Evolutionary conservation across 805 yeast genomes (phyloP), one percentile per base, ranked within the genome.

Genomic region (Hanseniaspora guilliermondii): DNA sequence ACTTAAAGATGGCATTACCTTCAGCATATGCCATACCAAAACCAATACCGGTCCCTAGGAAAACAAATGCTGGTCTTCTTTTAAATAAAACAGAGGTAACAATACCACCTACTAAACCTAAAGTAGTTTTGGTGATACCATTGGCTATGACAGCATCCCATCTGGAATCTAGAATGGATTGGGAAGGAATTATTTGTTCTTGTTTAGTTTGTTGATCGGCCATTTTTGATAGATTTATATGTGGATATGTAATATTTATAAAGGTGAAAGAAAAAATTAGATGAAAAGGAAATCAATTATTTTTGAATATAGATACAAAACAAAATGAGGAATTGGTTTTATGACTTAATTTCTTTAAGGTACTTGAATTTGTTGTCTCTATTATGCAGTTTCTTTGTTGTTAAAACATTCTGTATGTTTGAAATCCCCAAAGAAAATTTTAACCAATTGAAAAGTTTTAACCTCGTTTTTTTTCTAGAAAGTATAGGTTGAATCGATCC

Each of bases 121-220:
- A 77, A 19, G 96, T 96, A 62, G 96, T 85, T 71, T 93, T 93
- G 62, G 93, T 95, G 59, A 93, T 74, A 58, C 94, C 81, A 73
- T 93, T 93, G 57, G 98, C 88, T 65, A 93, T 76, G 53, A 89
- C 97, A 60, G 88, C 85, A 70, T 93, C 99, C 98, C 98, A 93
- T 67, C 80, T 80, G 62, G 80, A 83, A 64, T 80, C 79, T 61
- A 80, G 70, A 60, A 80, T 76, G 62, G 78, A 76, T 65, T 75
- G 79, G 49, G 81, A 77, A 52, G 81, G 72, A 33, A 74, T 65
- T 49, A 68, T 62, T 57, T 71, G 64, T 33, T 56, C 52, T 41
- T 56, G 50, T 36, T 41, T 39, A 45, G 42, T 22, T 27, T 56
- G 38, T 59, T 60, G 58, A 50, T 62, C 61, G 39, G 65, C 57